Evolutionary conservation across 345 rosid genomes (phyloP), one percentile per base, ranked within the genome.

Genomic region (Brassica rapa): DNA sequence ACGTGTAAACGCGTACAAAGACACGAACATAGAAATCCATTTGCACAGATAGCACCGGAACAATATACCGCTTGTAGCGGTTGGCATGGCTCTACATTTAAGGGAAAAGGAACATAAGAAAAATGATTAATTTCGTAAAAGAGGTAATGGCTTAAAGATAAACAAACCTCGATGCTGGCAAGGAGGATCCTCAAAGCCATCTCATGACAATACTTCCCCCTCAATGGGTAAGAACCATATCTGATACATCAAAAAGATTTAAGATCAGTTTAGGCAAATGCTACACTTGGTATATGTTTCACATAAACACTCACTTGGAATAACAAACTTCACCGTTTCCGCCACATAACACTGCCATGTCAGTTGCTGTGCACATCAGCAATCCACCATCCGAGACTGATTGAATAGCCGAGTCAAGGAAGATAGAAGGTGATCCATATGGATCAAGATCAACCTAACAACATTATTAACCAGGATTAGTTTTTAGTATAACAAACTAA

Each of bases 141-240:
- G 14, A 3, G 30, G 21, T 14, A 9, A 3, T 70, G 33, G 15
- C 35, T 51, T 27, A 27, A 35, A 21, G 62, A 66, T 19, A 32
- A 53, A 62, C 68, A 46, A 84, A 94, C 98, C 98, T 94, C 97
- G 80, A 94, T 91, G 83, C 93, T 83, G 62, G 98, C 97, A 71
- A 94, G 93, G 65, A 95, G 94, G 75, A 95, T 91, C 88, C 98
- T 92, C 85, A 95, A 84, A 85, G 99, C 99, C 99, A 95, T 95
- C 87, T 95, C 99, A 21, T 95, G 99, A 84, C 98, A 93, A 71
- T 95, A 95, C 86, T 95, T 95, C 46, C 90, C 99, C 81, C 90
- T 89, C 85, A 91, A 67, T 8, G 98, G 98, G 76, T 95, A 93
- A 10, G 98, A 90, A 39, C 97, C 97, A 83, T 95, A 95, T 86